Base-by-base conservation (phyloP, 345 rosid genomes). In the Populus euphratica region DNA sequence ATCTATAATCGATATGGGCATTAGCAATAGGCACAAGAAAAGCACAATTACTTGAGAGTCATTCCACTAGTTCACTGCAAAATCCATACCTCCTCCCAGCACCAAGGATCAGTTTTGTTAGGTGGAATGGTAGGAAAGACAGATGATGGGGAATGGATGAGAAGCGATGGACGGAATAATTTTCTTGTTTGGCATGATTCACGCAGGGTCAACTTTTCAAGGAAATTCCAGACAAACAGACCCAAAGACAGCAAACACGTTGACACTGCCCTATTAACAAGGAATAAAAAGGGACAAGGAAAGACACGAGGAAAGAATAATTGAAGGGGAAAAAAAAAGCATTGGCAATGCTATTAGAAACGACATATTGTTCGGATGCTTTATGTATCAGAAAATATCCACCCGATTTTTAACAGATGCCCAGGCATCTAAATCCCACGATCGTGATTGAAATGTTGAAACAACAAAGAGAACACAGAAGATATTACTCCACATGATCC, bases 401-500 rank as follows among this genome's bases (percentile, higher is more conserved):
- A 66, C 12, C 12, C 21, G 7, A 43, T 6, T 59, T 44, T 62
- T 6, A 17, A 71, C 21, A 72, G 49, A 59, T 41, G 75, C 77
- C 29, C 39, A 67, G 69, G 43, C 68, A 76, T 73, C 25, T 52
- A 63, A 76, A 73, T 44, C 39, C 39, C 65, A 68, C 17, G 65
- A 52, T 18, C 38, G 73, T 76, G 75, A 79, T 67, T 73, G 38
- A 75, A 75, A 41, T 7, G 39, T 73, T 68, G 78, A 78, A 77
- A 75, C 73, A 78, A 41, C 69, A 50, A 73, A 17, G 21, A 67
- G 5, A 69, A 76, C 75, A 79, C 80, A 71, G 25, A 77, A 66
- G 78, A 79, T 79, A 80, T 83, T 85, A 84, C 86, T 84, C 52
- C 82, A 77, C 73, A 85, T 47, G 23, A 72, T 49, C 77, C 64